Conservation (phyloP, 345 rosid species). For the Salix arbutifolia region DNA sequence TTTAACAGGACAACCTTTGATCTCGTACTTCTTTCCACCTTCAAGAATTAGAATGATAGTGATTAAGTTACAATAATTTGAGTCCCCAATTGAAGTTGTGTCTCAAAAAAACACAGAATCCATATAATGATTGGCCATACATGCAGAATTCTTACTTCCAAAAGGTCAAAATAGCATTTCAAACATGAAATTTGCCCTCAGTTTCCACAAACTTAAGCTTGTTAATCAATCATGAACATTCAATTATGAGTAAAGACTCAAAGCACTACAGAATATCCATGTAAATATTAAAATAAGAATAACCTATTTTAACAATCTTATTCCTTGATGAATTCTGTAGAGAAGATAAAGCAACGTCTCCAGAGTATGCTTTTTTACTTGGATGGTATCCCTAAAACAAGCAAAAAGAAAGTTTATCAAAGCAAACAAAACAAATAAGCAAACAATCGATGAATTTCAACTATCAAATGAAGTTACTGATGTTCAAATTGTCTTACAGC, state of each 20-base stretch:
- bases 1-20: slow-evolving; percentile 94
- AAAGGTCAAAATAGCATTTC: not conserved
- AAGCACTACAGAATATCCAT: not conserved
- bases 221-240: not conserved
- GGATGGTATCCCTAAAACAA: slow-evolving; percentile 68
- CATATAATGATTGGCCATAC: not conserved
- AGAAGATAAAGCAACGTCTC: slow-evolving; percentile 57
- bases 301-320: slow-evolving; percentile 77
- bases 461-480: not conserved
- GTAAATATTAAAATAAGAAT: slow-evolving; percentile 7
- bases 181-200: not conserved
- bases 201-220: not conserved
- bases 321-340: slow-evolving; percentile 63
- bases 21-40: slow-evolving; percentile 90
- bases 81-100: not conserved
- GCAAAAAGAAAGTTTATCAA: slow-evolving; percentile 10
- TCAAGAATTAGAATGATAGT: slow-evolving; percentile 16
- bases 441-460: slow-evolving; percentile 9
- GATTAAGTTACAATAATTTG: not conserved
- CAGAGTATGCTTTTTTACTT: slow-evolving; percentile 59
- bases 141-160: not conserved
- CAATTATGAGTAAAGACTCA: not conserved
- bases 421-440: slow-evolving; percentile 4
- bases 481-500: slow-evolving; percentile 39
- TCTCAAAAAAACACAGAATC: not conserved